Base-by-base conservation (phyloP, 345 rosid genomes). In the Alliaria petiolata region DNA sequence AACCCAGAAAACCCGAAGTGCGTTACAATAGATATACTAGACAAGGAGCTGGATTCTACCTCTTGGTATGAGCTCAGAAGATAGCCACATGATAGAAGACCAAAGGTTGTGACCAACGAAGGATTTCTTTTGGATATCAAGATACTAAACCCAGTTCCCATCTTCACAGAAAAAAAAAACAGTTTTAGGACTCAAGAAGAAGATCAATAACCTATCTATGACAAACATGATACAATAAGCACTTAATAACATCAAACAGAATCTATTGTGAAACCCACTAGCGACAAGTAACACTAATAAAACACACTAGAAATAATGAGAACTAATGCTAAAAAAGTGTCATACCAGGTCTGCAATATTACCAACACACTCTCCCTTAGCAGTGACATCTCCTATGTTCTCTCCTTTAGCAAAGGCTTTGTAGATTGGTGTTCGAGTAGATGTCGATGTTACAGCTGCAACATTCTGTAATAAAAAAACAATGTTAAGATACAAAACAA, bases 381-480 rank as follows among this genome's bases (percentile, higher is more conserved):
- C 97, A 64, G 99, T 95, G 63, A 95, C 98, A 83, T 95, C 99
- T 52, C 99, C 99, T 26, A 91, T 91, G 80, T 95, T 95, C 74
- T 95, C 99, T 74, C 99, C 99, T 81, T 81, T 88, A 50, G 99
- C 97, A 85, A 95, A 95, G 67, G 98, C 99, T 83, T 91, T 95
- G 81, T 95, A 95, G 63, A 95, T 95, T 1, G 99, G 99, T 14
- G 99, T 89, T 35, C 98, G 91, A 51, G 99, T 95, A 56, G 99
- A 91, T 2, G 99, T 91, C 71, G 98, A 95, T 52, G 99, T 91
- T 63, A 95, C 98, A 50, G 99, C 99, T 44, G 90, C 97, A 82
- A 95, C 99, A 81, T 91, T 95, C 99, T 95, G 75, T 40, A 5
- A 55, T 53, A 15, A 71, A n/a, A n/a, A n/a, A 71, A 31, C 77